Conservation (phyloP, 2,329 filamentous ascomycete species). For the Ophiostoma ips region DNA sequence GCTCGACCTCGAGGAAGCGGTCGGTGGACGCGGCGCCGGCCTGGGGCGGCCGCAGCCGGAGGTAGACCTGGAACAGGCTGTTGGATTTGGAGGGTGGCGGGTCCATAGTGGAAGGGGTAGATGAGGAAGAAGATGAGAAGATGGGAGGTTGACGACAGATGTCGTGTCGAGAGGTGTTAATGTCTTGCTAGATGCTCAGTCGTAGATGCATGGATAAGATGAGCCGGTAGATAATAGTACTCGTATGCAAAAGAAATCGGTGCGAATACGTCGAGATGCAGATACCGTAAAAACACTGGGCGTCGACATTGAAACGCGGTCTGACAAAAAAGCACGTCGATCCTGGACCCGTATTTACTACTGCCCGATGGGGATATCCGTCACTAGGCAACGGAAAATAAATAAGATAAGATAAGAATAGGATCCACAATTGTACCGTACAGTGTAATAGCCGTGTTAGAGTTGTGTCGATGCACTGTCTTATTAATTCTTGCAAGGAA, state of each 20-base stretch:
- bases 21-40: slow-evolving; percentile 34
- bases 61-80: slow-evolving; percentile 78
- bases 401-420: slow-evolving; percentile 2
- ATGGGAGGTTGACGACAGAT: too few relatives aligned
- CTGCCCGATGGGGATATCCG: slow-evolving; percentile 9
- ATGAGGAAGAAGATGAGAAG: too few relatives aligned
- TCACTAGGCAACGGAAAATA: slow-evolving; percentile 12
- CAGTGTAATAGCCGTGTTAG: too few relatives aligned
- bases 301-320: neutral
- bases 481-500: too few relatives aligned
- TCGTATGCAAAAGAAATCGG: too few relatives aligned
- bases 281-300: too few relatives aligned
- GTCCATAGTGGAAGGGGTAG: slow-evolving; percentile 23
- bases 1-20: slow-evolving; percentile 68
- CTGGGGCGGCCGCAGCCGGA: slow-evolving; percentile 63
- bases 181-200: neutral
- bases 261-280: too few relatives aligned
- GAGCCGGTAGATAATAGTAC: neutral
- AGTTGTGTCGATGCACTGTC: too few relatives aligned
- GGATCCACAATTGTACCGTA: too few relatives aligned
- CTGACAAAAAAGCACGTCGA: neutral
- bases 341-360: slow-evolving; percentile 11
- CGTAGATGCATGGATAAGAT: neutral
- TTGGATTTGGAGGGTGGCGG: slow-evolving; percentile 17
- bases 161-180: neutral